Evolutionary conservation across 768 basidiomycete genomes (phyloP), one percentile per base, ranked within the genome.

Genomic region (Russula emetica): DNA sequence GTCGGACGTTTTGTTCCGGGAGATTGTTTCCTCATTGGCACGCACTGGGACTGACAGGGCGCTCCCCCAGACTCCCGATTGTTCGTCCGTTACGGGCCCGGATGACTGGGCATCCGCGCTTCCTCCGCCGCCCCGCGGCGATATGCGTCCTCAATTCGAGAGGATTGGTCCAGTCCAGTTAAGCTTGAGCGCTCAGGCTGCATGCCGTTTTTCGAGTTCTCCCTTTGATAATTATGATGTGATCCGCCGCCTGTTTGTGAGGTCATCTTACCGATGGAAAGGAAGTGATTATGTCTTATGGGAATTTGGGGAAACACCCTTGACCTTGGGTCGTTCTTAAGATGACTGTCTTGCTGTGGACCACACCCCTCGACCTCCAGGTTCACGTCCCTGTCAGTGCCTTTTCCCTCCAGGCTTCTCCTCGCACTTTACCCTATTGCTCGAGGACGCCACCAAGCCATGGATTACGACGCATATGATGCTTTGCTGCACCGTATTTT

Each of bases 381-480:
- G 45, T 5, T 47, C 55, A 40, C 14, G 38, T 5, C 6, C 16
- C 56, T 6, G n/a, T 14, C 67, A 66, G 50, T 63, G 61, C 59
- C 58, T 60, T 63, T 68, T 44, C 66, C 61, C 54, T 24, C 7
- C 36, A 2, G 2, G 49, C 26, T 28, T 11, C 6, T 36, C 24
- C 45, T 47, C 57, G 13, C 28, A 50, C 8, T 53, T 61, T 2
- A 4, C 1, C 20, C 51, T 16, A 32, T 28, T 26, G 44, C 34
- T 34, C 20, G 9, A 50, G 57, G 56, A 50, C n/a, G n/a, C 30
- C 16, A 34, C 36, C n/a, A 40, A 38, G 61, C 50, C 66, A 88
- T 88, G 81, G 87, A 90, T 74, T 92, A 91, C 76, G 88, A 90
- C 72, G 85, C 84, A 30, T 90, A 84, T 72, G 88, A 92, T 73